Evolutionary conservation across 1,139 yeast genomes (phyloP).

Genomic region (Pichia sp.): DNA sequence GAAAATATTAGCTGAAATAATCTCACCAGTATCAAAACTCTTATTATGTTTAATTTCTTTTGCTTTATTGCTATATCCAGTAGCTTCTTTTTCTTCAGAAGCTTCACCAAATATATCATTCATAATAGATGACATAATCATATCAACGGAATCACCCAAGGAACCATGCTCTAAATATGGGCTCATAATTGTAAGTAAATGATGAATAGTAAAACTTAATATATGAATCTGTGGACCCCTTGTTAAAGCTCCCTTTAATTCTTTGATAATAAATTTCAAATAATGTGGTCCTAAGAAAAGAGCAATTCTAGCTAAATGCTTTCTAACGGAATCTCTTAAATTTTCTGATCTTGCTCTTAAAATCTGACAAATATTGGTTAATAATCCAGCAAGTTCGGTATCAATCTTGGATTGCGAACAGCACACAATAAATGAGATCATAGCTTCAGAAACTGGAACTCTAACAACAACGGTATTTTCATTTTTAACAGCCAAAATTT

Average conservation of each 20-base stretch:
- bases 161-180: slow-evolving; percentile 55
- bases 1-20: slow-evolving; percentile 61
- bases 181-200: slow-evolving; percentile 52
- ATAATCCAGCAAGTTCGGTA: slow-evolving; percentile 66
- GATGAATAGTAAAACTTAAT: slow-evolving; percentile 80
- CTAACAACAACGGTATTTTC: slow-evolving; percentile 75
- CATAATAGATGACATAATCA: slow-evolving; percentile 72
- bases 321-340: slow-evolving; percentile 80
- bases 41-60: slow-evolving; percentile 87
- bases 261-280: slow-evolving; percentile 67
- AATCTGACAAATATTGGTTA: slow-evolving; percentile 83
- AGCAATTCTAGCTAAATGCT: slow-evolving; percentile 63
- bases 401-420: slow-evolving; percentile 53
- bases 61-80: slow-evolving; percentile 80
- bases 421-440: slow-evolving; percentile 63
- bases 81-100: slow-evolving; percentile 93
- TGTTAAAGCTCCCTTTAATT: slow-evolving; percentile 69
- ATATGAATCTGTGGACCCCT: slow-evolving; percentile 95
- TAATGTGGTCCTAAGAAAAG: slow-evolving; percentile 65
- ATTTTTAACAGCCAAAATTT: slow-evolving; percentile 54
- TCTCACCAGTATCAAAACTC: slow-evolving; percentile 82
- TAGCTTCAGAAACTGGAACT: slow-evolving; percentile 76
- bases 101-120: slow-evolving; percentile 91
- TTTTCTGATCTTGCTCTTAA: slow-evolving; percentile 84
- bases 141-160: slow-evolving; percentile 58